These are phyloP conservation scores for Bondarzewia mesenterica DNA, from an alignment of 1,284 basidiomycete species.

Conservation along the genomic window DNA sequence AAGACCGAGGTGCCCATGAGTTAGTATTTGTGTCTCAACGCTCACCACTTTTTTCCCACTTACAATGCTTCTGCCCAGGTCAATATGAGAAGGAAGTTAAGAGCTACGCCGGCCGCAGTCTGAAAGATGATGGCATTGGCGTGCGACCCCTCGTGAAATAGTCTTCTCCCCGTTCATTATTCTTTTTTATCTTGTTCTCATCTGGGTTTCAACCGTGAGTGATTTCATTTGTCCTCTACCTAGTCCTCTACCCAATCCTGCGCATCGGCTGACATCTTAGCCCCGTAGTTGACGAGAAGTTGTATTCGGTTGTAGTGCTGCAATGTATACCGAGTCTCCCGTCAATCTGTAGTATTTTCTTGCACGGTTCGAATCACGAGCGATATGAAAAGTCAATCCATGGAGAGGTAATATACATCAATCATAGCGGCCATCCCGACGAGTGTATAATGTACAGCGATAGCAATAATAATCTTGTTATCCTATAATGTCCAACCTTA, in stretches of 20 bases:
- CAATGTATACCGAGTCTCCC: neutral
- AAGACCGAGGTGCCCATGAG: slow-evolving; percentile 25
- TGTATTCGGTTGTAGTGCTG: neutral
- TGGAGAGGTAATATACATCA: neutral
- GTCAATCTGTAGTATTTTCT: neutral
- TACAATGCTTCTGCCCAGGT: slow-evolving; percentile 12
- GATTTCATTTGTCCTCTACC: neutral
- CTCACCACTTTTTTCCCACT: neutral
- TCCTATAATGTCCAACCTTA: neutral
- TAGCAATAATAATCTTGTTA: too few species aligned
- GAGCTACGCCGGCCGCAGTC: slow-evolving; percentile 25
- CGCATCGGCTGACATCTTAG: neutral
- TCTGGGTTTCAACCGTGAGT: slow-evolving; percentile 1
- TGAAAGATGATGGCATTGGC: slow-evolving; percentile 32
- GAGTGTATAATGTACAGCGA: too few species aligned
- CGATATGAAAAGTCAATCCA: neutral
- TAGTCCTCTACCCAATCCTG: neutral
- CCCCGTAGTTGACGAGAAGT: neutral
- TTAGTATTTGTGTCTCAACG: slow-evolving; percentile 18
- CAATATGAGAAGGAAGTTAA: slow-evolving; percentile 31
- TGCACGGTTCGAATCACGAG: neutral
- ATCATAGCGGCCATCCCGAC: neutral
- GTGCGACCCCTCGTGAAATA: slow-evolving; percentile 33
- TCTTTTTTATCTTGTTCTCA: neutral
- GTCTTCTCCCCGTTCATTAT: neutral